Percentiles rank a stretch among this genome's conserved stretches.
Conservation (phyloP, 257 asterid species). For the Nyctanthes arbortristis region DNA sequence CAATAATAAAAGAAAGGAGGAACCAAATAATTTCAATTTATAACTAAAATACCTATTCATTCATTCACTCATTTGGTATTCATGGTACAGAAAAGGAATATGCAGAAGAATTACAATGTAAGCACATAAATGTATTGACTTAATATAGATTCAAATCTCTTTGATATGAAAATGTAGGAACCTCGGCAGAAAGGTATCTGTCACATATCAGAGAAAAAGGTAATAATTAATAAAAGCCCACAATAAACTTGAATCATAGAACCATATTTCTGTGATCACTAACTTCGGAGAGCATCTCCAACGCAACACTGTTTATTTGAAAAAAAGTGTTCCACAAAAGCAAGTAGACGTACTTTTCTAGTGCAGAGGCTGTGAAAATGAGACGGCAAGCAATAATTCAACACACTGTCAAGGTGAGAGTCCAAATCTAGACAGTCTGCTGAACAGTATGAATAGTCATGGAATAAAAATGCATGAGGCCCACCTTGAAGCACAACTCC, state of each 20-base stretch:
- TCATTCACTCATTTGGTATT: conserved; percentile 1
- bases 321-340: neutral
- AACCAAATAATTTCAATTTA: neutral
- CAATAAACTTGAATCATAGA: neutral
- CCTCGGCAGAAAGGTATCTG: conserved; percentile 8
- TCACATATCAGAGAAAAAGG: neutral
- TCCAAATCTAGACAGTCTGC: too few species aligned
- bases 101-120: neutral
- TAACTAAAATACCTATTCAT: neutral
- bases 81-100: conserved; percentile 6
- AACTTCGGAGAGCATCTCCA: too few species aligned
- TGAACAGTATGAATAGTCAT: too few species aligned
- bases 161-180: conserved; percentile 12
- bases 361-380: too few species aligned
- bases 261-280: neutral
- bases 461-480: too few species aligned
- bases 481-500: too few species aligned
- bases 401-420: too few species aligned
- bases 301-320: too few species aligned
- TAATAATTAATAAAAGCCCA: neutral
- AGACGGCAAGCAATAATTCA: too few species aligned
- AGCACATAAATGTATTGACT: conserved; percentile 12
- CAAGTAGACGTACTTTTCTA: conserved; percentile 2
- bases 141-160: conserved; percentile 17
- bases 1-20: neutral